These are phyloP conservation scores for Lodderomyces parapsilosis DNA, from an alignment of 1,139 yeast genomes.

Conservation along the genomic window DNA sequence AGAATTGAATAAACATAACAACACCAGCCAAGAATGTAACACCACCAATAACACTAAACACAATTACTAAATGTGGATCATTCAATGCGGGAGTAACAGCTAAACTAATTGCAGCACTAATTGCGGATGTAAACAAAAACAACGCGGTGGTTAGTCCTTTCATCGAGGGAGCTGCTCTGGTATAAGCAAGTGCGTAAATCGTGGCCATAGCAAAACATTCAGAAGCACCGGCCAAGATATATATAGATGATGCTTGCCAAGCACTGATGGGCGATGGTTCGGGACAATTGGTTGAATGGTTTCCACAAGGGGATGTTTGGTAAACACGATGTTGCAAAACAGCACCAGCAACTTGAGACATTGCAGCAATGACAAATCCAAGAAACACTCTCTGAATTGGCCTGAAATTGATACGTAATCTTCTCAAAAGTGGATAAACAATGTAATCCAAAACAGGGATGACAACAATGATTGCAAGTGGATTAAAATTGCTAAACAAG, in stretches of 20 bases:
- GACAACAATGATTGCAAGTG: conserved; percentile 61
- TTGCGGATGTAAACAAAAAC: conserved; percentile 58
- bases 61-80: conserved; percentile 57
- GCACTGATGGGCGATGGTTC: conserved; percentile 52
- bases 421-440: conserved; percentile 63
- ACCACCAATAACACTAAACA: conserved; percentile 50
- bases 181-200: conserved; percentile 69
- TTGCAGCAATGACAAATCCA: conserved; percentile 36
- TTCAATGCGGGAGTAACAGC: conserved; percentile 53
- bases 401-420: conserved; percentile 35
- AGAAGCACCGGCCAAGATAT: conserved; percentile 58
- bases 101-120: conserved; percentile 58
- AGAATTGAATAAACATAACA: conserved; percentile 45
- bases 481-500: conserved; percentile 65
- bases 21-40: conserved; percentile 45
- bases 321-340: conserved; percentile 36
- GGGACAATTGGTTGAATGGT: conserved; percentile 46
- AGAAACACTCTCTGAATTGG: conserved; percentile 37
- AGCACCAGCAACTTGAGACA: conserved; percentile 43
- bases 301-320: conserved; percentile 40
- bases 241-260: conserved; percentile 55
- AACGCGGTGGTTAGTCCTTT: conserved; percentile 68
- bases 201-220: conserved; percentile 71
- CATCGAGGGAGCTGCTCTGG: conserved; percentile 66
- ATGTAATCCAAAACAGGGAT: conserved; percentile 62